Percentiles rank a stretch among this genome's conserved stretches.
Conservation (phyloP, 2,329 filamentous ascomycete species). For the Phaeomoniella chlamydospora region DNA sequence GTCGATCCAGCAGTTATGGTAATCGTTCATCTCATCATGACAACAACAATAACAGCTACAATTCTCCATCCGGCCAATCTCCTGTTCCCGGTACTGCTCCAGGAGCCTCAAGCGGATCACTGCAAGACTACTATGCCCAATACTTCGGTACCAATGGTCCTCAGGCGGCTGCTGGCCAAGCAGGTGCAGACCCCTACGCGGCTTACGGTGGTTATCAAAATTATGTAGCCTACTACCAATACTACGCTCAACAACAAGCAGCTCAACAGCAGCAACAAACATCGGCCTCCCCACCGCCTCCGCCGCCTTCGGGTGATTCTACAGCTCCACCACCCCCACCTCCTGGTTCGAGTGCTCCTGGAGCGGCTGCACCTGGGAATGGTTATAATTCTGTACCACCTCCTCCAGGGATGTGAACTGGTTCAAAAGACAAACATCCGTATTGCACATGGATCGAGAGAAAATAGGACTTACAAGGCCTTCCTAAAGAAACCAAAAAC, state of each 20-base stretch:
- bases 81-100: slow-evolving; percentile 17
- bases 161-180: slow-evolving; percentile 5
- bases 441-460: neutral
- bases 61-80: slow-evolving; percentile 12
- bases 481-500: no score
- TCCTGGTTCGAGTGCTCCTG: slow-evolving; percentile 36
- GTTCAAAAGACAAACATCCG: neutral
- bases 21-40: slow-evolving; percentile 23
- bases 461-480: neutral
- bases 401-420: slow-evolving; percentile 30
- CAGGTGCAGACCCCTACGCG: slow-evolving; percentile 50
- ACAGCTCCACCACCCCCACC: slow-evolving; percentile 48
- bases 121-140: slow-evolving; percentile 52
- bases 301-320: slow-evolving; percentile 40
- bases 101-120: slow-evolving; percentile 29
- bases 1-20: slow-evolving; percentile 28
- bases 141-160: slow-evolving; percentile 42
- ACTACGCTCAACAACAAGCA: slow-evolving; percentile 53
- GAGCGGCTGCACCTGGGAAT: slow-evolving; percentile 44
- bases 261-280: slow-evolving; percentile 28
- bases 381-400: slow-evolving; percentile 51
- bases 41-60: slow-evolving; percentile 22
- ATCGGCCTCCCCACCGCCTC: slow-evolving; percentile 30
- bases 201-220: slow-evolving; percentile 80
- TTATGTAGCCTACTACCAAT: slow-evolving; percentile 47